phyloP scores from a whole-genome alignment of 2,329 filamentous ascomycete species.

The Colletotrichum echinochloae region DNA sequence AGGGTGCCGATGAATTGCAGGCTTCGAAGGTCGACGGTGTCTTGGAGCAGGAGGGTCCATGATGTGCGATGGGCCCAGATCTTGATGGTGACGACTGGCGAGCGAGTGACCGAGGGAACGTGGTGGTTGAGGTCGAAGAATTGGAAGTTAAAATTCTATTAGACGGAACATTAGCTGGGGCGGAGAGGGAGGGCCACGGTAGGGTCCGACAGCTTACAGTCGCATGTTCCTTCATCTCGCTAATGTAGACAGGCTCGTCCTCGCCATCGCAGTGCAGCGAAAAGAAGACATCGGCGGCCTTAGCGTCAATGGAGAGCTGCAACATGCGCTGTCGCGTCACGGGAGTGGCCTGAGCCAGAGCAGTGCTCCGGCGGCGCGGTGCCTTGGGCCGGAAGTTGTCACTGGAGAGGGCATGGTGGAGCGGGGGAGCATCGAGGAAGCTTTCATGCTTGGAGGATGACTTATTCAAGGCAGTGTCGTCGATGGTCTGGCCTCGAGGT shows the following conservation, averaged over 20 bases:
- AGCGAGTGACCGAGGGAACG: conserved; percentile 73
- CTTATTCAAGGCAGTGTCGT: conserved; percentile 79
- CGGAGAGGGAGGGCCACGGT: too few species aligned
- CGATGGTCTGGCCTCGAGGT: conserved; percentile 71
- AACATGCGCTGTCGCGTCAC: conserved; percentile 77
- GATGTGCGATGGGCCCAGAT: conserved; percentile 77
- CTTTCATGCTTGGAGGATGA: conserved; percentile 74
- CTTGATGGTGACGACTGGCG: conserved; percentile 73
- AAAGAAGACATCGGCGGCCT: conserved; percentile 90
- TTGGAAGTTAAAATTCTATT: conserved; percentile 85
- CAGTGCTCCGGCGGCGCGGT: conserved; percentile 63
- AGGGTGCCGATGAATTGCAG: conserved; percentile 85
- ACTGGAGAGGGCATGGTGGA: conserved; percentile 69
- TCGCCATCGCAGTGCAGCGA: conserved; percentile 78
- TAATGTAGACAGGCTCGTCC: conserved; percentile 86
- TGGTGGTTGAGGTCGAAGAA: conserved; percentile 81
- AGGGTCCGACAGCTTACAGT: conserved; percentile 62
- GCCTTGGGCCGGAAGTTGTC: conserved; percentile 59
- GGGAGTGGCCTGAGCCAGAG: conserved; percentile 59
- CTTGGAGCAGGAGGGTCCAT: conserved; percentile 75
- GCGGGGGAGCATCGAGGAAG: conserved; percentile 60
- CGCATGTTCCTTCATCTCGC: conserved; percentile 81
- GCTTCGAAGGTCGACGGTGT: conserved; percentile 76
- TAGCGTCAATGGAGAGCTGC: conserved; percentile 76
- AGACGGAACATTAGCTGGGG: conserved; percentile 5